phyloP scores from a whole-genome alignment of 1,284 basidiomycete species.

The Volvariella surrecta region DNA sequence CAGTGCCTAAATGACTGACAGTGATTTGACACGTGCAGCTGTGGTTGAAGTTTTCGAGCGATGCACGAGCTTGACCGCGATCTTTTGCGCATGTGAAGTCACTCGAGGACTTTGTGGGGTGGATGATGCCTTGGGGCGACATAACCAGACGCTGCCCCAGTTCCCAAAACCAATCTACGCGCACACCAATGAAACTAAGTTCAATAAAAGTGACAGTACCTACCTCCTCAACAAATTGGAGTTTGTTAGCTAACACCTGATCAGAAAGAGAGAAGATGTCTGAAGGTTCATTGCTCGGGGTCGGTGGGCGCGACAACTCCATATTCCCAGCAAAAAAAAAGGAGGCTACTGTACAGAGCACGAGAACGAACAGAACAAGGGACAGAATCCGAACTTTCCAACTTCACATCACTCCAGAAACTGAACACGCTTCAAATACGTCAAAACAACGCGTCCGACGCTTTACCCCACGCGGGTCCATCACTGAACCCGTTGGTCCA shows the following conservation, averaged over 20 bases:
- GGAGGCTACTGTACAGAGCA: slow-evolving; percentile 22
- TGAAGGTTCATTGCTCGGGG: slow-evolving; percentile 22
- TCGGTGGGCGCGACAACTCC: slow-evolving; percentile 22
- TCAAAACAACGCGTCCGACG: slow-evolving; percentile 21
- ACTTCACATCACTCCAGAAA: slow-evolving; percentile 1
- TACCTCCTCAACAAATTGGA: slow-evolving; percentile 73
- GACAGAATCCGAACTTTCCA: slow-evolving; percentile 8
- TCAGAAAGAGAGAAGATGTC: slow-evolving; percentile 40
- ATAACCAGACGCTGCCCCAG: slow-evolving; percentile 82
- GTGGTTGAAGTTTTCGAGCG: slow-evolving; percentile 69
- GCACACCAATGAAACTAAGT: too few relatives aligned
- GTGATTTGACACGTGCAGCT: slow-evolving; percentile 77
- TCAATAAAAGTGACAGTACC: slow-evolving; percentile 11
- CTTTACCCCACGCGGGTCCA: slow-evolving; percentile 9
- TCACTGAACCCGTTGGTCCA: too few relatives aligned
- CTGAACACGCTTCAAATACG: slow-evolving; percentile 26
- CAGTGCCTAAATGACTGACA: slow-evolving; percentile 40
- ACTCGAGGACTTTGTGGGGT: slow-evolving; percentile 23
- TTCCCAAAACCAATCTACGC: slow-evolving; percentile 78
- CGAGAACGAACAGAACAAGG: slow-evolving; percentile 13
- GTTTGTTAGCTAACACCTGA: slow-evolving; percentile 56
- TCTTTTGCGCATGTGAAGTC: slow-evolving; percentile 37
- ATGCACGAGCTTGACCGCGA: slow-evolving; percentile 89
- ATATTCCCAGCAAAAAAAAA: slow-evolving; percentile 16
- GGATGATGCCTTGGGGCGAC: slow-evolving; percentile 45